Evolutionary conservation across 129 eudicot species (phyloP), one percentile per base, ranked within the genome.

Genomic region (Chrysanthemum makinoi): DNA sequence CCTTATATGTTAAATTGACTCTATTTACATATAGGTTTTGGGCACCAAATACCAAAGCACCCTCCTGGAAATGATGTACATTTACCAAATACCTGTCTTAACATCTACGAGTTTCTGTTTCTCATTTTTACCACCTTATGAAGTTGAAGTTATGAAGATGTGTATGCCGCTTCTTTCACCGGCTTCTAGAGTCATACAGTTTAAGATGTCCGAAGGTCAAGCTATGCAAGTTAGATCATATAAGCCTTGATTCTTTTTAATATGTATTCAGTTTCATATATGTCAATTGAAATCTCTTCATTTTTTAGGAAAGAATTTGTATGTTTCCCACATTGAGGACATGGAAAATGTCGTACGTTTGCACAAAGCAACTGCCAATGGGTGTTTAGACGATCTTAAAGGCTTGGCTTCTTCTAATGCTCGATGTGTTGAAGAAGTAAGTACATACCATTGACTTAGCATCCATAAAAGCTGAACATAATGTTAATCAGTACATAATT

Each of bases 11-110:
- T 39, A 51, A 62, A 48, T 20, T 66, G 75, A 22, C 47, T 75
- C 10, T 66, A 8, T 66, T 19, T 49, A 48, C 61, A 17, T 69
- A 63, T 66, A 94, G 96, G 96, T 94, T 78, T 87, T 94, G 69
- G 90, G 98, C 68, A 89, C 72, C 81, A 94, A 94, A 79, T 94
- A 83, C 76, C 98, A 94, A 80, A 87, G 85, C 81, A 87, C 87
- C 75, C 84, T 94, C 73, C 93, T 94, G 69, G 98, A 94, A 81
- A 59, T 94, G 65, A 94, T 94, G 98, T 94, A 82, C 19, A 22
- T 51, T 7, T 51, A 58, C 47, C 39, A 43, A 58, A 56, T 65
- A 53, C n/a, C 3, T 7, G 3, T 59, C 47, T 24, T 19, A 49
- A 69, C 43, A 76, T 68, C 17, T 20, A 20, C 20, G 20, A 20